Conservation (phyloP, 2,329 filamentous ascomycete genomes). For the Rugonectria rugulosa region DNA sequence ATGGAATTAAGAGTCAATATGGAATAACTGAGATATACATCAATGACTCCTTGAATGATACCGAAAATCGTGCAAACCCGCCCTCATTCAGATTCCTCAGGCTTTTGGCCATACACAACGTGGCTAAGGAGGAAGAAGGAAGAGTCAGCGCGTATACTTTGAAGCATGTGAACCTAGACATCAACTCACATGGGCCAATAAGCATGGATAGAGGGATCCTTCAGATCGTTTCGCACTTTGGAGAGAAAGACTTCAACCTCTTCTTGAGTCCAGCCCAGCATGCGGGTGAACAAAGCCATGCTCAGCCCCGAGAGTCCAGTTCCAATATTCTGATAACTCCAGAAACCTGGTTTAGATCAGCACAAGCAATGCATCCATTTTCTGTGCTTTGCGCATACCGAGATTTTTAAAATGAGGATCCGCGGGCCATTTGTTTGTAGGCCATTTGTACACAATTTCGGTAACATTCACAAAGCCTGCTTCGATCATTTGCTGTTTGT, state of each 20-base stretch:
- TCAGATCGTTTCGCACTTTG: slow-evolving; percentile 45
- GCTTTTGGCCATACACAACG: slow-evolving; percentile 37
- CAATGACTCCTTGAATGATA: no score
- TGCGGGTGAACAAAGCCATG: slow-evolving; percentile 49
- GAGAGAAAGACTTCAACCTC: slow-evolving; percentile 45
- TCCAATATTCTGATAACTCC: slow-evolving; percentile 44
- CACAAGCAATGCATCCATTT: no score
- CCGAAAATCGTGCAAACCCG: no score
- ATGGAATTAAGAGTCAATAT: no score
- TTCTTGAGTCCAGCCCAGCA: slow-evolving; percentile 44
- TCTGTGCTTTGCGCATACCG: slow-evolving; percentile 49
- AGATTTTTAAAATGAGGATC: slow-evolving; percentile 60
- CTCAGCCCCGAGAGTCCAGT: slow-evolving; percentile 46
- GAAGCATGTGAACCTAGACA: accelerated
- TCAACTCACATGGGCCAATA: slow-evolving; percentile 49
- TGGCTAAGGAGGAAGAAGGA: slow-evolving; percentile 24
- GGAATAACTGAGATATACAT: no score
- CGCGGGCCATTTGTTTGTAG: slow-evolving; percentile 60
- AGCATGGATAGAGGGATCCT: slow-evolving; percentile 44
- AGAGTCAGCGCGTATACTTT: accelerated
- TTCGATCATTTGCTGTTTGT: slow-evolving; percentile 51
- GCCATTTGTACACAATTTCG: slow-evolving; percentile 57
- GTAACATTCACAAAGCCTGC: slow-evolving; percentile 62
- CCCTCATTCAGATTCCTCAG: no score
- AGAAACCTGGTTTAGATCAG: slow-evolving; percentile 51